Conservation (phyloP, 164 flowering plant genomes). For the Magnolia changhungtana region DNA sequence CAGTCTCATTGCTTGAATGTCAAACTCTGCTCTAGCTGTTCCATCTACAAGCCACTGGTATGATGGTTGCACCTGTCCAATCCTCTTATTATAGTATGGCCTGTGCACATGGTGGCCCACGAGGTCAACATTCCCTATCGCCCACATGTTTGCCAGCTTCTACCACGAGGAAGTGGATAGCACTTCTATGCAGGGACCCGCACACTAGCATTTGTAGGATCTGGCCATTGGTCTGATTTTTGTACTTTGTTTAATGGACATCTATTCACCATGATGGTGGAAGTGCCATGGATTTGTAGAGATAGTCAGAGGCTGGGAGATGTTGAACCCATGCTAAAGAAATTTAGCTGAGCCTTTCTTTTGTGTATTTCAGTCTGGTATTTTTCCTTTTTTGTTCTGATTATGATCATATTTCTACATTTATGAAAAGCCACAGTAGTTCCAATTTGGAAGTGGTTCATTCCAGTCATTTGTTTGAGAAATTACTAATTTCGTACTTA, state of each 20-base stretch:
- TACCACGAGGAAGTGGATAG: background rate
- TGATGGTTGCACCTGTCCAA: background rate
- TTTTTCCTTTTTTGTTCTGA: background rate
- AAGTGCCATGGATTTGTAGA: slow-evolving; percentile 68
- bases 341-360: slow-evolving; percentile 50
- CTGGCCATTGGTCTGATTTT: no score
- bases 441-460: background rate
- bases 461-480: background rate
- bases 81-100: background rate
- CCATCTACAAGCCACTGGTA: background rate
- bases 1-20: no score
- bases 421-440: background rate
- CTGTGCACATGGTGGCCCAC: background rate
- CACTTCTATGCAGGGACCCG: background rate
- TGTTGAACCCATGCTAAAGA: slow-evolving; percentile 61
- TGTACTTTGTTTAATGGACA: no score
- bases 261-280: slow-evolving; percentile 68
- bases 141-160: background rate
- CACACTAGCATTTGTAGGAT: background rate
- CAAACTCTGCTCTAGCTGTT: background rate
- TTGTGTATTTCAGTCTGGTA: background rate
- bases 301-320: slow-evolving; percentile 64
- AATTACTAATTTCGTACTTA: no score
- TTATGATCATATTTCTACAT: background rate
- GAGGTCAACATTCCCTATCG: background rate